Percentiles rank a stretch among this genome's conserved stretches.
These are phyloP conservation scores for maize (Zea mays) DNA, from an alignment of 176 grass and related monocot genomes.

Conservation along the genomic window DNA sequence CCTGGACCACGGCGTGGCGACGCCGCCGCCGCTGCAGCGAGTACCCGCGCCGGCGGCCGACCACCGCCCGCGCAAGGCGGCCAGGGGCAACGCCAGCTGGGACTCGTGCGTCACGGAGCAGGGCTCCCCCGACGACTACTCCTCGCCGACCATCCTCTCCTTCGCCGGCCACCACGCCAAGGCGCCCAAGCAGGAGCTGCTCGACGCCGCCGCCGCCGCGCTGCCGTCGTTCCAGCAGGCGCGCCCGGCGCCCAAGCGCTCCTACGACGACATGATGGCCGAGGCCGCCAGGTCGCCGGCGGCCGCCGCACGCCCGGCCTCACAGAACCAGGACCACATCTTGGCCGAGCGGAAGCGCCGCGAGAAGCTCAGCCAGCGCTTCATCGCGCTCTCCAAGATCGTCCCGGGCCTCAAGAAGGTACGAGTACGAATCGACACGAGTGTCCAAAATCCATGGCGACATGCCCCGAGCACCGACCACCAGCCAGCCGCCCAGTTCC, in stretches of 20 bases:
- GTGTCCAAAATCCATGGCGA: constrained; percentile 1
- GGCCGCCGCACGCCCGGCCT: constrained; percentile 32
- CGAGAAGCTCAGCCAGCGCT: constrained; percentile 96
- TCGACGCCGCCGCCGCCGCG: constrained; percentile 42
- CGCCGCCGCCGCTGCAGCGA: constrained; percentile 11
- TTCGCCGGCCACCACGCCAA: constrained; percentile 65
- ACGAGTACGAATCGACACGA: background rate
- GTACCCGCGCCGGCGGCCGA: too few species aligned
- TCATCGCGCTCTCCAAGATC: constrained; percentile 90
- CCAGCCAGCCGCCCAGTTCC: background rate
- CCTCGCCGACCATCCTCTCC: constrained; percentile 85
- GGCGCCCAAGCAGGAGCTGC: constrained; percentile 58
- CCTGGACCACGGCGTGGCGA: constrained; percentile 20
- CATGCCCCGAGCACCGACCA: background rate
- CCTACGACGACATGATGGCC: constrained; percentile 53
- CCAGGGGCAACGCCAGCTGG: constrained; percentile 67
- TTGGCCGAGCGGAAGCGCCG: constrained; percentile 83
- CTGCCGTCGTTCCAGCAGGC: constrained; percentile 20
- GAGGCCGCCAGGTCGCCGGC: constrained; percentile 21
- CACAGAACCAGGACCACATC: constrained; percentile 92
- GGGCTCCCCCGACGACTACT: constrained; percentile 54
- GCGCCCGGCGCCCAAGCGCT: constrained; percentile 45
- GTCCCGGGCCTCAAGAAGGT: constrained; percentile 96
- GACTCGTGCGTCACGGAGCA: constrained; percentile 91
- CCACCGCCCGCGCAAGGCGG: constrained; percentile 56